Base-by-base conservation (phyloP, 1,139 yeast genomes). In the Debaryomycetaceae sp. region DNA sequence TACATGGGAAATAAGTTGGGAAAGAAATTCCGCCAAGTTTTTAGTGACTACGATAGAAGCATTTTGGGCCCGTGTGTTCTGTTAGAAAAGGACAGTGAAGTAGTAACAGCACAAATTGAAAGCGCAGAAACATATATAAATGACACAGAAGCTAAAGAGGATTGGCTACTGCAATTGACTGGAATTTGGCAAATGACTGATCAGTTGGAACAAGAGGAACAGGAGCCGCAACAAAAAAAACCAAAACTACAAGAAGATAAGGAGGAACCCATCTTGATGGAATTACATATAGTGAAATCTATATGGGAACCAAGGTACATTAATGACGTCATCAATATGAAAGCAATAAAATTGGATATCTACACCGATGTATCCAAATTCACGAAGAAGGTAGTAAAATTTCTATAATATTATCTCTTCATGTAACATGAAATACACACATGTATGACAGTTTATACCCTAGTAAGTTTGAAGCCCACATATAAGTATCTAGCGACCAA, bases 231-330 rank as follows among this genome's bases (percentile, higher is more conserved):
- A 4, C 5, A 35, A 37, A 52, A 55, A 44, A 48, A 38, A 43
- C 45, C 56, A 31, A 57, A 48, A 42, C 13, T 46, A 6, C 44
- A 45, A 4, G 22, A 31, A 18, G 34, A 33, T 3, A 45, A 51
- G 3, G 37, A 48, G 22, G 74, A 74, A 2, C n/a, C n/a, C n/a
- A 73, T 70, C 34, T 49, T 63, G 2, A 59, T 70, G 16, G 73
- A 69, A 42, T 58, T 71, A 35, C 55, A 50, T 37, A 34, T 71
- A 6, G 50, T 54, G 1, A 58, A 51, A 36, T 65, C 73, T 4
- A 47, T 65, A 39, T 72, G 74, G 75, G 57, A 61, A 39, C 41
- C 66, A 31, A 42, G 56, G 29, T 50, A 57, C 50, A 49, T 61
- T 24, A 66, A 61, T 0, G 48, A 52, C 7, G 45, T 49, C 33